These are phyloP conservation scores for Lagenidium giganteum DNA, from an alignment of 352 stramenopile genomes.

Conservation along the genomic window DNA sequence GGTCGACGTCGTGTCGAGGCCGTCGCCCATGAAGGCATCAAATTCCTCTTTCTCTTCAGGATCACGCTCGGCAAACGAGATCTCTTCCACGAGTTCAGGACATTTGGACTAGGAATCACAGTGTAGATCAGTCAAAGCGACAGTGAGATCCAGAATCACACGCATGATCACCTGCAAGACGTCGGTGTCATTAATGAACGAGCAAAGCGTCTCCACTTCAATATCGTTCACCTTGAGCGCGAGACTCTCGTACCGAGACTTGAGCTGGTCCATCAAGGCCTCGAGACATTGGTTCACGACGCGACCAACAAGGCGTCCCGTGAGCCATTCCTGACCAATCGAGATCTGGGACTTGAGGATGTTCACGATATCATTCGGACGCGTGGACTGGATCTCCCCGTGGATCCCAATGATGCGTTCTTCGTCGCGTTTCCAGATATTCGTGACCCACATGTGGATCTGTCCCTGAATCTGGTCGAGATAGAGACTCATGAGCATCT, in stretches of 20 bases:
- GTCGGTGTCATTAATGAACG: constrained; percentile 84
- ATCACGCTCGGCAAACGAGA: constrained; percentile 72
- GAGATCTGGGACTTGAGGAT: constrained; percentile 85
- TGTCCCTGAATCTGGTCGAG: constrained; percentile 72
- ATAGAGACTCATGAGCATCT: constrained; percentile 73
- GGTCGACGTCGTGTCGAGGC: constrained; percentile 65
- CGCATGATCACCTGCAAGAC: constrained; percentile 54
- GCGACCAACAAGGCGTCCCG: constrained; percentile 48
- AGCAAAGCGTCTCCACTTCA: constrained; percentile 75
- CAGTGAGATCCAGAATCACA: neutral
- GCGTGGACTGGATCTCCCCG: constrained; percentile 67
- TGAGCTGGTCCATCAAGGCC: constrained; percentile 71
- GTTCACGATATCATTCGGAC: constrained; percentile 84
- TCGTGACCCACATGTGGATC: constrained; percentile 81
- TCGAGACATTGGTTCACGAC: constrained; percentile 71
- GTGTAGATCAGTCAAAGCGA: neutral
- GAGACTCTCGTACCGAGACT: constrained; percentile 56
- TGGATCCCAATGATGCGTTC: constrained; percentile 50
- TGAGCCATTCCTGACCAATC: constrained; percentile 80
- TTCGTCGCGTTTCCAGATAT: constrained; percentile 81
- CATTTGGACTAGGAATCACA: constrained; percentile 51
- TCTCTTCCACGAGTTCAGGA: constrained; percentile 74
- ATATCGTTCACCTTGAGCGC: constrained; percentile 32
- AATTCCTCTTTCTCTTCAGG: constrained; percentile 75
- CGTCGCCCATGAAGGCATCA: constrained; percentile 70